Base-by-base conservation (phyloP, 257 asterid genomes). In the Nicotiana tomentosiformis region DNA sequence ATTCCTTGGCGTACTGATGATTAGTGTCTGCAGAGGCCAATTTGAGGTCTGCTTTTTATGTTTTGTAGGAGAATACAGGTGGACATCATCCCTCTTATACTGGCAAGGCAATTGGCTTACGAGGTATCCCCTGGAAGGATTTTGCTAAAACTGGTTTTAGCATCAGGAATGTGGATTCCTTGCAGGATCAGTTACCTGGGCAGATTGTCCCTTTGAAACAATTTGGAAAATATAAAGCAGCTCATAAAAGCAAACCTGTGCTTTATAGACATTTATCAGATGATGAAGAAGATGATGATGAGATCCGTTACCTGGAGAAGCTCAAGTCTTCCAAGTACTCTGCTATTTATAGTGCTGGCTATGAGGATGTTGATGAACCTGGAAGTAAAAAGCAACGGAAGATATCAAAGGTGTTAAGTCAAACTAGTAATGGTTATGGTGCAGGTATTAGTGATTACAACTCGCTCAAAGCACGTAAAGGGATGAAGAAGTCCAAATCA, bases 81-180 rank as follows among this genome's bases (percentile, higher is more conserved):
- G 80, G 68, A 15, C 74, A 16, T 23, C 60, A 77, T 56, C 65
- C 83, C 81, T 66, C 51, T 78, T 29, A 66, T 58, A 78, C 30
- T 80, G 87, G 82, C 61, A 87, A 84, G 49, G 82, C 88, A 86
- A 87, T 83, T 65, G 86, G 87, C 60, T 91, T 94, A 81, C 88
- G 85, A 62, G 97, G 93, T 82, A 87, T 92, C 56, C 97, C 95
- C 30, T 94, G 98, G 97, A 92, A 90, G 86, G 92, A 94, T 85
- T 94, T 94, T 86, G 88, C 91, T 46, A 86, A 82, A 87, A 88
- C 83, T 83, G 96, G 94, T 64, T 90, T 94, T 84, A 77, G 83
- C 83, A 62, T 90, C 77, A 87, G 82, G 23, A 90, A 83, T 81
- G 66, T 57, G 60, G 86, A 86, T 84, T 58, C 86, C 81, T 84